Base-by-base conservation (phyloP, 2,329 filamentous ascomycete species). In the Colletotrichum scovillei region DNA sequence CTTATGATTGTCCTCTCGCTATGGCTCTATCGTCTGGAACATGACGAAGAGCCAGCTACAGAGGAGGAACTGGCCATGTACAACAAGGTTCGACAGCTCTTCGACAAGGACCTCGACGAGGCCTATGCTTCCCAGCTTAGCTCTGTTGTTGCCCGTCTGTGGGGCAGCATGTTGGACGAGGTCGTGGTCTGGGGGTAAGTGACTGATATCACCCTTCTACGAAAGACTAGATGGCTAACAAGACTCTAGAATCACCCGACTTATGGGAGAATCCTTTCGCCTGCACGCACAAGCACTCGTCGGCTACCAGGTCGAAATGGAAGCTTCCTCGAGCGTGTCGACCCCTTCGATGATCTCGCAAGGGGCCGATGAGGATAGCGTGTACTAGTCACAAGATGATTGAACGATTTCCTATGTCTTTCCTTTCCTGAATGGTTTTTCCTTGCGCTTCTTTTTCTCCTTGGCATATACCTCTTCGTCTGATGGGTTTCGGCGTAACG, bases 181-280 rank as follows among this genome's bases (percentile, higher is more conserved):
- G 97, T 98, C 75, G 96, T 98, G 78, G 97, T 99, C 74, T 98
- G 97, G 97, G 97, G 97, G 95, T 98, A 92, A 91, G 95, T 93
- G 11, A 30, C 19, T 24, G n/a, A 22, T n/a, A 26, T 2, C 5
- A 5, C 8, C 14, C 35, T 42, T n/a, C 22, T 55, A 38, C 42
- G 7, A 5, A 14, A 57, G 22, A 46, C 22, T 19, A 22, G 9
- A 32, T 4, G 26, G 12, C 75, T 80, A 76, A 80, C 75, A 26
- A n/a, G 22, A 62, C 63, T 65, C 28, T 79, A 96, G 94, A 71
- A 96, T 97, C 81, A 96, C 94, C 78, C 95, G 97, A 81, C 91
- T 98, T 63, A 98, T 98, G 94, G 97, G 97, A 79, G 97, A 98
- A 85, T 95, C 97, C 65, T 98, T 99, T 90, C 97, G 97, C 81